Conservation (phyloP, 2,329 filamentous ascomycete genomes). For the Emmonsia crescens region DNA sequence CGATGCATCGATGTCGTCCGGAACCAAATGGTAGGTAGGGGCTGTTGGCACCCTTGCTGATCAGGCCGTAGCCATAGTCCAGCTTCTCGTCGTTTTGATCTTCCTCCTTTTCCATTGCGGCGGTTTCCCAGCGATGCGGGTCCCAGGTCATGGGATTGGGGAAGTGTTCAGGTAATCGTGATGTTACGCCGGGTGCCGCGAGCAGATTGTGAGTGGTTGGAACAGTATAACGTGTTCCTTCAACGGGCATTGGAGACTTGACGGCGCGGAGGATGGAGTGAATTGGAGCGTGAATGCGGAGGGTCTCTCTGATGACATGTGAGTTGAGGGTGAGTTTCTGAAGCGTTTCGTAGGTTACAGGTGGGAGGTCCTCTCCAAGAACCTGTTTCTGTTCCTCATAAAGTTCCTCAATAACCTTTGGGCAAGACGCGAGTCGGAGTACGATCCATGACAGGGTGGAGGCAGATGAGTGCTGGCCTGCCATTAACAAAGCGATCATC, state of each 20-base stretch:
- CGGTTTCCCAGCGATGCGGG: constrained; percentile 77
- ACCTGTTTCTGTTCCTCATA: constrained; percentile 68
- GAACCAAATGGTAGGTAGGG: constrained; percentile 93
- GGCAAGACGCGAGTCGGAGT: constrained; percentile 65
- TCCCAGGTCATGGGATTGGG: constrained; percentile 75
- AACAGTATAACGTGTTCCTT: constrained; percentile 72
- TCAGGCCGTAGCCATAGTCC: constrained; percentile 87
- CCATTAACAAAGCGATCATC: constrained; percentile 91
- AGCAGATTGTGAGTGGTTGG: constrained; percentile 72
- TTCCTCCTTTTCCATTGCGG: constrained; percentile 37
- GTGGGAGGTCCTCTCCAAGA: constrained; percentile 63
- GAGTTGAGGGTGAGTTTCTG: constrained; percentile 69
- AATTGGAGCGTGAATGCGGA: constrained; percentile 83
- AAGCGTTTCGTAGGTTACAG: constrained; percentile 66
- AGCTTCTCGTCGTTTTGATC: constrained; percentile 59
- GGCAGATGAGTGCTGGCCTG: constrained; percentile 79
- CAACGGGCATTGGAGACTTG: constrained; percentile 73
- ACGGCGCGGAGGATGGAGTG: constrained; percentile 92
- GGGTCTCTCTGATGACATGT: constrained; percentile 81
- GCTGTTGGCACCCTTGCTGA: constrained; percentile 79
- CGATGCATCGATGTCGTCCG: constrained; percentile 86
- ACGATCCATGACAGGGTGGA: constrained; percentile 79
- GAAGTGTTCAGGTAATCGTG: constrained; percentile 63
- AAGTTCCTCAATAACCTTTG: constrained; percentile 70
- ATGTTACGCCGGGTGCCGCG: constrained; percentile 72